These are phyloP conservation scores for Vigna nakashimae DNA, from an alignment of 306 rosid genomes.

Conservation along the genomic window DNA sequence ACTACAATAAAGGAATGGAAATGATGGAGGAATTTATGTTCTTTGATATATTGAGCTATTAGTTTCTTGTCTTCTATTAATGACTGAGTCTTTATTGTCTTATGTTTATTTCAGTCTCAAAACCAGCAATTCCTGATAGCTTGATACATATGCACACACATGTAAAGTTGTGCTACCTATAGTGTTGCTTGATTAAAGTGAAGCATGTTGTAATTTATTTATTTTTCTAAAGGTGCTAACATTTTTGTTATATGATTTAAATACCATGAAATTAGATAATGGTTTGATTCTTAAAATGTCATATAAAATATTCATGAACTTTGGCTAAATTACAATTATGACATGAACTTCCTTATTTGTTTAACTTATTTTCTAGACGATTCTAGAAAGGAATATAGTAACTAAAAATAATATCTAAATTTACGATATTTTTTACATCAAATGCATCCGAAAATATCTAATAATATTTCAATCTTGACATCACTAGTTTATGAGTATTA, in stretches of 20 bases:
- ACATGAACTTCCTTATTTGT: conserved; percentile 10
- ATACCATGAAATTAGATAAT: conserved; percentile 23
- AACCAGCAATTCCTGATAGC: conserved; percentile 9
- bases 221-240: not conserved
- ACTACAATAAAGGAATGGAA: conserved; percentile 1
- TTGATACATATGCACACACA: not conserved
- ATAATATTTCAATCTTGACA: conserved; percentile 1
- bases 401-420: not conserved
- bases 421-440: conserved; percentile 18
- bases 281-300: conserved; percentile 19
- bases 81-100: not conserved
- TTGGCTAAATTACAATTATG: conserved; percentile 29
- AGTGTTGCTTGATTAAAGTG: conserved; percentile 34
- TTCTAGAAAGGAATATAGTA: conserved; percentile 31
- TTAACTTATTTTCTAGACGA: conserved; percentile 2
- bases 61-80: not conserved
- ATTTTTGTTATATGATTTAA: conserved; percentile 34
- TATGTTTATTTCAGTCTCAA: conserved; percentile 14
- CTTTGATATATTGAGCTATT: not conserved
- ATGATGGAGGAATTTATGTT: conserved; percentile 23
- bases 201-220: conserved; percentile 16
- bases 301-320: conserved; percentile 31
- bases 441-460: conserved; percentile 34
- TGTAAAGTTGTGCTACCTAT: not conserved
- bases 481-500: not conserved